phyloP scores from a whole-genome alignment of 2,329 filamentous ascomycete genomes.

The Apiospora kogelbergensis region DNA sequence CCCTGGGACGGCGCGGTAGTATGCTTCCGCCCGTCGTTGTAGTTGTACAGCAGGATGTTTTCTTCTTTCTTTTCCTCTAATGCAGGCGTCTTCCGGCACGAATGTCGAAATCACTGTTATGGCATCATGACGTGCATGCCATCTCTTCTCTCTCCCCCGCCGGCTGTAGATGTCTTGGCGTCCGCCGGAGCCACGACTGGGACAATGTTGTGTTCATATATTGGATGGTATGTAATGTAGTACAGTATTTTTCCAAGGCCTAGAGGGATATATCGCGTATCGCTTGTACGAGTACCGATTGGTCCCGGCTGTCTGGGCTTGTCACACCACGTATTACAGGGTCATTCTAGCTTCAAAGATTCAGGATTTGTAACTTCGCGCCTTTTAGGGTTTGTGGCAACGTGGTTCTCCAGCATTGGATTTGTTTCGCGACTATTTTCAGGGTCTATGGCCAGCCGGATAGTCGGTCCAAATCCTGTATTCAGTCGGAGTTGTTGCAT shows the following conservation, averaged over 20 bases:
- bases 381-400: neutral
- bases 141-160: neutral
- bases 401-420: neutral
- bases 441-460: neutral
- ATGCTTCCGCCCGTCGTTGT: neutral
- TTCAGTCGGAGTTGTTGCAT: neutral
- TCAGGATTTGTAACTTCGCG: neutral
- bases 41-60: neutral
- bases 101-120: neutral
- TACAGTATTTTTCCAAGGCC: neutral
- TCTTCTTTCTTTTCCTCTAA: neutral
- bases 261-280: neutral
- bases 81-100: neutral
- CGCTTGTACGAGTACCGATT: neutral
- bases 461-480: neutral
- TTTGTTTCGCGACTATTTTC: neutral
- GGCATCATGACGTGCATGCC: constrained; percentile 1
- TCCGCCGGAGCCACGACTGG: neutral
- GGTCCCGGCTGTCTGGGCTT: constrained; percentile 4
- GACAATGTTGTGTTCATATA: neutral
- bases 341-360: neutral
- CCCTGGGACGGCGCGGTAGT: neutral
- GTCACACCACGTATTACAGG: neutral
- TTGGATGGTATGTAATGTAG: neutral
- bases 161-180: neutral